A percentile compares a stretch with the other conserved stretches of the same genome.
Conservation (phyloP, 148 eudicot genomes). For the Vaccinium vitisidaea region DNA sequence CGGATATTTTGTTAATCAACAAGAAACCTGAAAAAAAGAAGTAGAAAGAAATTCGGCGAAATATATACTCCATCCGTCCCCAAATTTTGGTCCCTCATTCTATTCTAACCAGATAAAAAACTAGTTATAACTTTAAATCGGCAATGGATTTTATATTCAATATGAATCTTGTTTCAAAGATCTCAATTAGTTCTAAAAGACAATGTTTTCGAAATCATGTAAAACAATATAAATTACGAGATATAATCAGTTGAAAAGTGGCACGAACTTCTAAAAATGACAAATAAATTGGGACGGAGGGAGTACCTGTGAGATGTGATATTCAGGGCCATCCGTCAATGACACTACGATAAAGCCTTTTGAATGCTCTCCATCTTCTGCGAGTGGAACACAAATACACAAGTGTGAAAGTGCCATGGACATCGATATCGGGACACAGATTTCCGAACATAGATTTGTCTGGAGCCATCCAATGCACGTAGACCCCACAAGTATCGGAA, state of each 20-base stretch:
- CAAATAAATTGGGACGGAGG: too few relatives aligned
- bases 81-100: too few relatives aligned
- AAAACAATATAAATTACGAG: too few relatives aligned
- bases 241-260: too few relatives aligned
- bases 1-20: background rate
- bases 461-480: background rate
- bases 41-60: background rate
- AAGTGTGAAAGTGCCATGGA: background rate
- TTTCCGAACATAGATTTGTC: background rate
- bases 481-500: background rate
- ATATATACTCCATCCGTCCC: background rate
- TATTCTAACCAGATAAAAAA: too few relatives aligned
- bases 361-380: constrained; percentile 9
- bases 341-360: constrained; percentile 33
- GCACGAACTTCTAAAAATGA: too few relatives aligned
- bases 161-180: too few relatives aligned
- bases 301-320: constrained; percentile 34
- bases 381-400: constrained; percentile 9
- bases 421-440: background rate
- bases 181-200: too few relatives aligned
- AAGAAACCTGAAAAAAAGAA: background rate
- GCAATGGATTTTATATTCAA: too few relatives aligned
- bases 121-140: too few relatives aligned
- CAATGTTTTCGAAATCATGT: too few relatives aligned
- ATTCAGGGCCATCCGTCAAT: constrained; percentile 34